Conservation (phyloP, 2,329 filamentous ascomycete genomes). For the Arthrobotrys conoides region DNA sequence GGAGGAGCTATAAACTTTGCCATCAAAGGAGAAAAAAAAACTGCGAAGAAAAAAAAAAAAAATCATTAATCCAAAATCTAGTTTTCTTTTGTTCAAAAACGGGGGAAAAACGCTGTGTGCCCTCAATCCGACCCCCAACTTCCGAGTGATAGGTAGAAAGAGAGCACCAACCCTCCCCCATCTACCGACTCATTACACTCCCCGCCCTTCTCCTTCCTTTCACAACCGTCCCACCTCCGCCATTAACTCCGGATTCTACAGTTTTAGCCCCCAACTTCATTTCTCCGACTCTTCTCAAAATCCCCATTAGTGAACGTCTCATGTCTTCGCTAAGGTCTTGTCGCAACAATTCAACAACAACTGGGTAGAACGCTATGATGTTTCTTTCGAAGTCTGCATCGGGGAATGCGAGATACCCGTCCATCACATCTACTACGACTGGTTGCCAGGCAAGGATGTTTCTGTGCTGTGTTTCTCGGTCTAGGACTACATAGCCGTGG, state of each 20-base stretch:
- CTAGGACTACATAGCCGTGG: conserved; percentile 83
- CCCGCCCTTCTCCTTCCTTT: conserved; percentile 39
- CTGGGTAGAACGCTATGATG: conserved; percentile 85
- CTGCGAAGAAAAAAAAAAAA: neutral
- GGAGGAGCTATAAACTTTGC: neutral
- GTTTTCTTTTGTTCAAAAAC: neutral
- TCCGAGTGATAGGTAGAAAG: neutral
- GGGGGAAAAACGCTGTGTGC: neutral
- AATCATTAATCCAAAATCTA: conserved; percentile 3
- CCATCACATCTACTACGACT: conserved; percentile 95
- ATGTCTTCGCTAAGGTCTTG: conserved; percentile 87
- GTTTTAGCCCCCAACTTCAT: conserved; percentile 67
- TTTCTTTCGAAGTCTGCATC: conserved; percentile 83
- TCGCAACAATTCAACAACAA: conserved; percentile 84
- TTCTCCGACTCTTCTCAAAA: conserved; percentile 88
- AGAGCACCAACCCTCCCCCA: no score
- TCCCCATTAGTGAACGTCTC: conserved; percentile 80
- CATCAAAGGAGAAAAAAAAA: neutral
- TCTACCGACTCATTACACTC: conserved; percentile 52
- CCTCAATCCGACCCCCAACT: neutral
- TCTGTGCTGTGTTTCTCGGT: conserved; percentile 95
- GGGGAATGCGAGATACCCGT: conserved; percentile 90
- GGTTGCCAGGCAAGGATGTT: conserved; percentile 98
- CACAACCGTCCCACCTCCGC: neutral
- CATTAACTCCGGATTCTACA: conserved; percentile 18